Percentiles rank a stretch among this genome's conserved stretches.
These are phyloP conservation scores for Tubosaeta brunneosetosa DNA, from an alignment of 768 basidiomycete genomes.

Conservation along the genomic window DNA sequence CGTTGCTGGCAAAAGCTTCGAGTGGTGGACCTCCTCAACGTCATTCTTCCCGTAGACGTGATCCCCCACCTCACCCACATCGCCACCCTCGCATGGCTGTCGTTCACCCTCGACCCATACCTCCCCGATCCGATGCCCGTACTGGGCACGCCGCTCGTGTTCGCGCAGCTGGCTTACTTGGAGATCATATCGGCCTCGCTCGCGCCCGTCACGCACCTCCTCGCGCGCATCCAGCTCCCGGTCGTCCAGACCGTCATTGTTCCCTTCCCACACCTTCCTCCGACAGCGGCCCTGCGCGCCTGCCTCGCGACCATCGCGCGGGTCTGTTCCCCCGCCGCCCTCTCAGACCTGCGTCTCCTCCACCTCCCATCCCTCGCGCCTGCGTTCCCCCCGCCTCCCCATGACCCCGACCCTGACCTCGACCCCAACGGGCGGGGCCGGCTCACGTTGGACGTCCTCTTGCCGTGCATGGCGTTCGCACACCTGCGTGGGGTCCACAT, in stretches of 20 bases:
- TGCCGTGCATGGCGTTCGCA: background rate
- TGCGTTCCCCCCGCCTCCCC: background rate
- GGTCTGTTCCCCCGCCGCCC: background rate
- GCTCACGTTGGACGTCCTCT: background rate
- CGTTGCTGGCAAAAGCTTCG: slow-evolving; percentile 2
- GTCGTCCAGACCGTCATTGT: background rate
- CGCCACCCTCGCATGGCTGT: background rate
- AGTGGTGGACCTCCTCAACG: background rate
- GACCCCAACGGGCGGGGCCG: background rate
- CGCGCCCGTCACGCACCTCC: background rate
- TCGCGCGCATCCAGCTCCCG: slow-evolving; percentile 1
- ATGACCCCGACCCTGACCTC: no score
- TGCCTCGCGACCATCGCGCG: background rate
- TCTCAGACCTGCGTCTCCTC: slow-evolving; percentile 1
- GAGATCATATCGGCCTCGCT: background rate
- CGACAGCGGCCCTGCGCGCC: background rate
- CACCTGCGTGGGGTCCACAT: background rate
- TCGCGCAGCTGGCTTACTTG: background rate
- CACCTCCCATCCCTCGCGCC: background rate
- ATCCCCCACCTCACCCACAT: background rate
- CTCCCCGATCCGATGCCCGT: background rate
- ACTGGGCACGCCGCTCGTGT: background rate
- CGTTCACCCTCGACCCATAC: background rate
- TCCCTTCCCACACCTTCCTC: background rate
- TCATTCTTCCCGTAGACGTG: background rate